These are phyloP conservation scores for Fusarium guadeloupense DNA, from an alignment of 2,329 filamentous ascomycete species.

Conservation along the genomic window DNA sequence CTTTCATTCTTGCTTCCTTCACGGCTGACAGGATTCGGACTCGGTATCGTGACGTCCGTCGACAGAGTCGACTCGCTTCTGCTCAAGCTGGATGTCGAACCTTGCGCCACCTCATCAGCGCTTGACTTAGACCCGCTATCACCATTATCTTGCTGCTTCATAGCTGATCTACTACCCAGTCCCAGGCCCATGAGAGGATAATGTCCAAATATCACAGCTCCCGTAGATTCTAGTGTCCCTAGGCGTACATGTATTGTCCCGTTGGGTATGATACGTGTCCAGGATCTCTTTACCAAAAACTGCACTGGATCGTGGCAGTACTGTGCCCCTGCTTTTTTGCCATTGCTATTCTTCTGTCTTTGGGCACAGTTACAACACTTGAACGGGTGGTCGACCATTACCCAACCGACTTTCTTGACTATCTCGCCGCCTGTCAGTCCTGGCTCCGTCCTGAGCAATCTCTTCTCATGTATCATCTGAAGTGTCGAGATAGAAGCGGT, in stretches of 20 bases:
- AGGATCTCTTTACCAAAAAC: conserved; percentile 13
- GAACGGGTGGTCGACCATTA: not conserved
- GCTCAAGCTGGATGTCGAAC: not conserved
- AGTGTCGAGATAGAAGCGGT: conserved; percentile 5
- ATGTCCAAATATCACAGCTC: conserved; percentile 7
- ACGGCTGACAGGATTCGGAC: not conserved
- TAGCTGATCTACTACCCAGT: not conserved
- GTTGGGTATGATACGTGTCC: not conserved
- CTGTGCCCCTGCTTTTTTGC: rapidly evolving
- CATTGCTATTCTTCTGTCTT: too few species aligned
- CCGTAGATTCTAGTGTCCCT: not conserved
- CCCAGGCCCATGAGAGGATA: not conserved
- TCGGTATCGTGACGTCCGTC: conserved; percentile 8
- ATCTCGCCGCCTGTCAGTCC: not conserved
- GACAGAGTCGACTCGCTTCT: not conserved
- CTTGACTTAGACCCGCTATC: not conserved
- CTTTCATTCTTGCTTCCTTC: not conserved
- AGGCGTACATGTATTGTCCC: not conserved
- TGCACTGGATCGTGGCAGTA: conserved; percentile 11
- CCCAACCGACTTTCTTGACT: conserved; percentile 4
- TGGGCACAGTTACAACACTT: not conserved
- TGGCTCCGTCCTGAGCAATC: conserved; percentile 7
- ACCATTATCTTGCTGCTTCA: not conserved
- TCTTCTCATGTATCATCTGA: conserved; percentile 9
- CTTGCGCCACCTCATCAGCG: not conserved